Conservation (phyloP, 768 basidiomycete genomes). For the Lactarius quietus region DNA sequence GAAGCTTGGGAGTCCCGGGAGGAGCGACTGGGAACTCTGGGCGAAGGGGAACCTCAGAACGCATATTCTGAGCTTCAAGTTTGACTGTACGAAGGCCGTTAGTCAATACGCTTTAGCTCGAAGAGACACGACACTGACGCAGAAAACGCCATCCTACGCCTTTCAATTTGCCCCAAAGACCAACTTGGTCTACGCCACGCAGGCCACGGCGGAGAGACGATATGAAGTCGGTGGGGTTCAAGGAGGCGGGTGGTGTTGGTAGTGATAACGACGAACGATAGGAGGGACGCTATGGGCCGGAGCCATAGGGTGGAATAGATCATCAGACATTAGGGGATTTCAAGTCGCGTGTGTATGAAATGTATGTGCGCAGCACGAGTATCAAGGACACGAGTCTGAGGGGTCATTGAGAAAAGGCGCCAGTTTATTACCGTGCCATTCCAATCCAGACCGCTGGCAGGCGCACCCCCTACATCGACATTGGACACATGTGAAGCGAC, state of each 20-base stretch:
- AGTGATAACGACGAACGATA: neutral
- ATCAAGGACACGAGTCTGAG: neutral
- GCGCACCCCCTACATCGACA: neutral
- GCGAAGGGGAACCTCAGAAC: neutral
- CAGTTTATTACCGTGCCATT: constrained; percentile 3
- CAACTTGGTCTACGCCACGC: neutral
- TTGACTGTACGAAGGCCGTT: constrained; percentile 1
- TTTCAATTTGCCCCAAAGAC: constrained; percentile 15
- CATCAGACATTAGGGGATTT: constrained; percentile 5
- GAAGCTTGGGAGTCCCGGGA: neutral
- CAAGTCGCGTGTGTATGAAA: neutral
- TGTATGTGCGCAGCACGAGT: constrained; percentile 9
- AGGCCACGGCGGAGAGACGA: constrained; percentile 4
- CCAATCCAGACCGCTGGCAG: neutral
- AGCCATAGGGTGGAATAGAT: neutral
- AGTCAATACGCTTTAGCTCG: neutral
- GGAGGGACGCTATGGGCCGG: neutral
- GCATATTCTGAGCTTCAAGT: neutral
- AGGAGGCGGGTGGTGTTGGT: constrained; percentile 6
- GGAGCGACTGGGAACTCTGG: constrained; percentile 20
- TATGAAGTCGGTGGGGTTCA: constrained; percentile 1
- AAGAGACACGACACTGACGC: neutral
- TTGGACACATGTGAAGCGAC: neutral
- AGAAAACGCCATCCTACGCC: constrained; percentile 10
- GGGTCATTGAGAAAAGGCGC: neutral